These are phyloP conservation scores for Tilletia walkeri DNA, from an alignment of 1,284 basidiomycete species.

Conservation along the genomic window DNA sequence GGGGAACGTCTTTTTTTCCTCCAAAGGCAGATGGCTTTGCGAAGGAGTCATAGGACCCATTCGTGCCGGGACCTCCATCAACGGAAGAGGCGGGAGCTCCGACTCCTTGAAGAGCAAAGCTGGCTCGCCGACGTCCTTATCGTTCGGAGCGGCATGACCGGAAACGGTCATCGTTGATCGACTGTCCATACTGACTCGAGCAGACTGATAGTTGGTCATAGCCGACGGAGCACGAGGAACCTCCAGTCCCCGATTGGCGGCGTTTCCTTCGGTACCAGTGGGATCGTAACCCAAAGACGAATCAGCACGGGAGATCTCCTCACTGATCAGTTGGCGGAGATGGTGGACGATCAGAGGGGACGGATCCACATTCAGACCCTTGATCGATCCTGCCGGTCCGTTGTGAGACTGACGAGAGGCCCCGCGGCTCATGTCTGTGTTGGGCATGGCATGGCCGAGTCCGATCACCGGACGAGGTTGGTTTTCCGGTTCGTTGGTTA, in stretches of 20 bases:
- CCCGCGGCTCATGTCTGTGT: constrained; percentile 5
- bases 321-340: constrained; percentile 2
- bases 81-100: too few species aligned
- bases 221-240: too few species aligned
- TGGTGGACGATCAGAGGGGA: constrained; percentile 9
- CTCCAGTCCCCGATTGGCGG: too few species aligned
- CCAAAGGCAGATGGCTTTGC: neutral
- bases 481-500: neutral
- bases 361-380: neutral
- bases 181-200: neutral
- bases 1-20: constrained; percentile 36
- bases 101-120: too few species aligned
- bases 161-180: neutral
- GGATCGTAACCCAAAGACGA: neutral
- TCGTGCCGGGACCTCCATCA: neutral
- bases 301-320: constrained; percentile 2
- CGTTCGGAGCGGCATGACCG: too few species aligned
- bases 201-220: constrained; percentile 2
- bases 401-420: neutral
- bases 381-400: neutral
- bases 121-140: too few species aligned
- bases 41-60: constrained; percentile 2
- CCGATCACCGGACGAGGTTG: neutral
- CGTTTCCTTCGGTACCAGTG: too few species aligned
- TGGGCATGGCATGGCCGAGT: constrained; percentile 13